A percentile compares a stretch with the other conserved stretches of the same genome.
These are phyloP conservation scores for Pseudocercospora pini-densiflorae DNA, from an alignment of 2,329 filamentous ascomycete species.

Conservation along the genomic window DNA sequence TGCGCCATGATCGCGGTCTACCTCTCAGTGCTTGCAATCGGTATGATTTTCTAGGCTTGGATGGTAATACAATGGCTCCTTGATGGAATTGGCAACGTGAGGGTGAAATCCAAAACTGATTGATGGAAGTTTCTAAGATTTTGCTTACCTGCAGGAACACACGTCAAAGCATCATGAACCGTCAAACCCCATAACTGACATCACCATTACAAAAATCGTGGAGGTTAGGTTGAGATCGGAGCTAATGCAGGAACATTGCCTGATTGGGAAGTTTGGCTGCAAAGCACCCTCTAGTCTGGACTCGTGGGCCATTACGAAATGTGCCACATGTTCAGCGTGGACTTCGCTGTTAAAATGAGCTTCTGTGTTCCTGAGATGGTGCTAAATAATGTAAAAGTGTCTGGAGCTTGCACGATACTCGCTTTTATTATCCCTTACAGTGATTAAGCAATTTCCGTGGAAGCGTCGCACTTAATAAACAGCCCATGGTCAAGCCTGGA, in stretches of 20 bases:
- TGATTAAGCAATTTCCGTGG: too few species aligned
- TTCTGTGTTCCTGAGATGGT: too few species aligned
- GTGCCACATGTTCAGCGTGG: too few species aligned
- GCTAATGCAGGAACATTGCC: background rate
- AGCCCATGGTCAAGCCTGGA: too few species aligned
- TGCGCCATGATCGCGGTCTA: slow-evolving; percentile 16
- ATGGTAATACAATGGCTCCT: background rate
- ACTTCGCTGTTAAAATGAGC: too few species aligned
- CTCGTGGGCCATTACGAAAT: background rate
- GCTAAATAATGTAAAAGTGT: too few species aligned
- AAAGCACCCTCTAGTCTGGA: background rate
- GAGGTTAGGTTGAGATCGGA: background rate
- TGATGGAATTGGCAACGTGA: background rate
- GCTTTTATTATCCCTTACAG: too few species aligned
- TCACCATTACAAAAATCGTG: slow-evolving; percentile 20
- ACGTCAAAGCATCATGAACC: slow-evolving; percentile 16
- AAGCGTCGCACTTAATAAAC: too few species aligned
- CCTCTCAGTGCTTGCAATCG: background rate
- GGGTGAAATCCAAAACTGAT: background rate
- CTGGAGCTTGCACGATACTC: too few species aligned
- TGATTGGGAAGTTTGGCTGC: background rate
- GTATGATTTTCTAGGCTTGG: too few species aligned
- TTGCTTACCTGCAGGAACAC: background rate
- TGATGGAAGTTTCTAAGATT: background rate
- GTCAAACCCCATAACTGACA: slow-evolving; percentile 13